A percentile compares a stretch with the other conserved stretches of the same genome.
Conservation (phyloP, 768 basidiomycete species). For the Cytidiella melzeri region DNA sequence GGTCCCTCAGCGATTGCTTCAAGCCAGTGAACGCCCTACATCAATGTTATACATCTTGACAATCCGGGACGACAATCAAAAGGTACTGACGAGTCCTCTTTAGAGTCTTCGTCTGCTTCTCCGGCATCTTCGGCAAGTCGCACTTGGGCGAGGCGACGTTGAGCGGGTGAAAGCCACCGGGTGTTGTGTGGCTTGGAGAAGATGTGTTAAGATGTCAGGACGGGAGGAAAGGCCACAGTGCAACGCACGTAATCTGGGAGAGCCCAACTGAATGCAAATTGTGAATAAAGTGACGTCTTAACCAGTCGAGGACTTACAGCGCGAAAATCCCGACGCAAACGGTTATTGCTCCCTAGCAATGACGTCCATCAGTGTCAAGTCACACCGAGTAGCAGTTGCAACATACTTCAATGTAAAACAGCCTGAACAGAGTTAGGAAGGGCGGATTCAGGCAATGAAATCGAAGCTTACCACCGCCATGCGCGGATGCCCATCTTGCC, state of each 20-base stretch:
- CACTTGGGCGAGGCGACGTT: conserved; percentile 55
- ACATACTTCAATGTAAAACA: conserved; percentile 64
- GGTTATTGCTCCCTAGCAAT: conserved; percentile 52
- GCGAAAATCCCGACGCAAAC: conserved; percentile 49
- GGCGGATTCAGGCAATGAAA: not conserved
- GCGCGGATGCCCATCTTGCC: conserved; percentile 59
- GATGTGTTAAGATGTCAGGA: not conserved
- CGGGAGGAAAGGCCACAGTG: too few species aligned
- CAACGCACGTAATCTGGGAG: conserved; percentile 52
- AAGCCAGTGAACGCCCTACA: conserved; percentile 46
- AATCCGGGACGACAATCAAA: not conserved
- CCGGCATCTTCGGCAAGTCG: conserved; percentile 65
- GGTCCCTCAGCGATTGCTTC: conserved; percentile 50
- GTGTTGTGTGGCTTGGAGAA: conserved; percentile 51
- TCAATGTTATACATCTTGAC: too few species aligned
- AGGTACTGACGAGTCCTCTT: conserved; percentile 45
- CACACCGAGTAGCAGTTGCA: too few species aligned
- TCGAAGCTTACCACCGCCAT: conserved; percentile 62
- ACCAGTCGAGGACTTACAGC: conserved; percentile 32
- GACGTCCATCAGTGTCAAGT: too few species aligned
- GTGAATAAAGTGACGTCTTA: not conserved
- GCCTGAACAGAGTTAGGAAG: conserved; percentile 30
- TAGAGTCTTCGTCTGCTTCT: conserved; percentile 58
- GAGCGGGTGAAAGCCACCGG: conserved; percentile 44
- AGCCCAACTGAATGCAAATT: conserved; percentile 37